These are phyloP conservation scores for Dendrostoma leiphaemia DNA, from an alignment of 2,329 filamentous ascomycete species.

Conservation along the genomic window DNA sequence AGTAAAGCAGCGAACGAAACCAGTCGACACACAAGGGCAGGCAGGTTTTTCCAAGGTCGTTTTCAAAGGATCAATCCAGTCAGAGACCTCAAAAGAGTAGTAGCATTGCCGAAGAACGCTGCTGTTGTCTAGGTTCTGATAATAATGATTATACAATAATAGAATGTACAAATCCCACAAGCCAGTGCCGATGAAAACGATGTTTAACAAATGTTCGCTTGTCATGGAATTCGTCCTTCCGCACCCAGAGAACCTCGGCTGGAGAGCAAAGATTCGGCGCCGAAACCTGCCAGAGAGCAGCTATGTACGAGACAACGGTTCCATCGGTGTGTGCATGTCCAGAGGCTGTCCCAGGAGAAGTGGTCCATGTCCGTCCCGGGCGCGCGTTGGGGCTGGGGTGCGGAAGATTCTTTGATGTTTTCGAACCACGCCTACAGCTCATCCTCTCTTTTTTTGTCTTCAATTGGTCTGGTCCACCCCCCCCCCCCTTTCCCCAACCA, in stretches of 20 bases:
- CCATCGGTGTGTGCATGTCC: not conserved
- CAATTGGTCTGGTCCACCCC: too few relatives aligned
- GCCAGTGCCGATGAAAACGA: conserved; percentile 18
- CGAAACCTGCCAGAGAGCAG: conserved; percentile 4
- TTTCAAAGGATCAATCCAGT: too few relatives aligned
- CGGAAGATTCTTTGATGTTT: conserved; percentile 1
- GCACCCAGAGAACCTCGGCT: conserved; percentile 12
- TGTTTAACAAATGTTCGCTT: conserved; percentile 16
- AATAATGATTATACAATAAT: conserved; percentile 37
- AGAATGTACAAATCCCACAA: conserved; percentile 33
- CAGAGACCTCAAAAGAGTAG: not conserved
- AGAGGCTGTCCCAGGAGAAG: not conserved
- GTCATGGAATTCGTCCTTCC: conserved; percentile 18
- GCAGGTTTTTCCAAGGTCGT: too few relatives aligned
- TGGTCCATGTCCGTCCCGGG: not conserved
- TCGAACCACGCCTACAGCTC: conserved; percentile 6
- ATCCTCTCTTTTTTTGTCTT: not conserved
- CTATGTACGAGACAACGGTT: conserved; percentile 4
- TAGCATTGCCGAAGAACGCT: conserved; percentile 10
- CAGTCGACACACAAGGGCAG: too few relatives aligned
- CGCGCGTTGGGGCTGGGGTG: not conserved
- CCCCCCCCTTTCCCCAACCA: conserved; percentile 1
- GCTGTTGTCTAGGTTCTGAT: conserved; percentile 17
- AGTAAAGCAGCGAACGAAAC: not conserved
- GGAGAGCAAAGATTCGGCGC: conserved; percentile 5